Base-by-base conservation (phyloP, 208 protist genomes). In the Paratrypanosoma confusum region DNA sequence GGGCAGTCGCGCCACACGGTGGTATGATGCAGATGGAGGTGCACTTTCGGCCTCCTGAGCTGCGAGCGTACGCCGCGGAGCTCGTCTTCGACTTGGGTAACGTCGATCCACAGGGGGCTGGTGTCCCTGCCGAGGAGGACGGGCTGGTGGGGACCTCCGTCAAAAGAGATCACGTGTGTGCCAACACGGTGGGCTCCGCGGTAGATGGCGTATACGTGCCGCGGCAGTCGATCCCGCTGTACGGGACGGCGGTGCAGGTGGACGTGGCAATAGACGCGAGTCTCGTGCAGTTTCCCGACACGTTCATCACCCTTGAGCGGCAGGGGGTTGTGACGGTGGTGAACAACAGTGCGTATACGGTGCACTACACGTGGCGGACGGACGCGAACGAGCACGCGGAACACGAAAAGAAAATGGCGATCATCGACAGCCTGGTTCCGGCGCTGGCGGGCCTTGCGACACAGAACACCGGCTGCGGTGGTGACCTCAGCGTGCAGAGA, bases 291-390 rank as follows among this genome's bases (percentile, higher is more conserved):
- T 74, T 97, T 22, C 61, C 66, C 0, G 67, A 74, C 25, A 96
- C 90, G 1, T 96, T 90, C 67, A 91, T 96, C 22, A 85, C 81
- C 24, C 73, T 90, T 14, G 70, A 87, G 53, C 81, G 79, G 22
- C 81, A 93, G 66, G 40, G 47, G 13, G 71, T 89, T 3, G 68
- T 97, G 39, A 65, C 60, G 13, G 55, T 97, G 28, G 43, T 56
- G 29, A 97, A 97, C 66, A 44, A 85, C 27, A 90, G 78, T 28
- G 68, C 86, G 38, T 49, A 69, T 26, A 89, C 70, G 0, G 49
- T 96, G 22, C 16, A 65, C 31, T 97, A 89, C 60, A 39, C 46
- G 14, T 97, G 89, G 88, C 45, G 50, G 28, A 61, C 40, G 16
- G 58, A 57, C 24, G n/a, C n/a, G n/a, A n/a, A n/a, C n/a, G n/a